phyloP scores from a whole-genome alignment of 495 filamentous ascomycete genomes.

The Chaetomium fimeti region DNA sequence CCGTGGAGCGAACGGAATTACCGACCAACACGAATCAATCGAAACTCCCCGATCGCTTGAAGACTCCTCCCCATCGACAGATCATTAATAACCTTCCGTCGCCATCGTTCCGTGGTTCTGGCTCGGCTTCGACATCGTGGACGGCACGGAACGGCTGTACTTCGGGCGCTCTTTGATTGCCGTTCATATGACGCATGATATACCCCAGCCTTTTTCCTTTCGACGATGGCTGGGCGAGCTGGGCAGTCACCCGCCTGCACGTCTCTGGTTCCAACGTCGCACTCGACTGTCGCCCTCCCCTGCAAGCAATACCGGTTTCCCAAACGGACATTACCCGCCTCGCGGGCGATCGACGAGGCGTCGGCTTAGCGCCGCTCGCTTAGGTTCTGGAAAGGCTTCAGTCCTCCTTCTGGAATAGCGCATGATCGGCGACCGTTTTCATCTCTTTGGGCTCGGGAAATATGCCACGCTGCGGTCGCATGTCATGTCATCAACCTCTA shows the following conservation, averaged over 20 bases:
- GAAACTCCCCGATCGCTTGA: neutral
- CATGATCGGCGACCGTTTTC: constrained; percentile 37
- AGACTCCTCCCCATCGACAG: neutral
- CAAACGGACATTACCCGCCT: constrained; percentile 34
- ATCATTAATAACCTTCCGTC: constrained; percentile 5
- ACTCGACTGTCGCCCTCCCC: constrained; percentile 23
- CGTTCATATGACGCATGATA: constrained; percentile 33
- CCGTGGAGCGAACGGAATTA: too few relatives aligned
- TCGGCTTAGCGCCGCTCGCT: constrained; percentile 34
- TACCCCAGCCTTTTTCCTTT: constrained; percentile 13
- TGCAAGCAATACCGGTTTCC: constrained; percentile 37
- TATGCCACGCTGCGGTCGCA: constrained; percentile 32
- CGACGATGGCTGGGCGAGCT: neutral
- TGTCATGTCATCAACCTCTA: constrained; percentile 21
- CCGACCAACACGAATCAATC: too few relatives aligned
- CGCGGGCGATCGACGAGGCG: constrained; percentile 40
- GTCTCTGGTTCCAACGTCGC: constrained; percentile 21
- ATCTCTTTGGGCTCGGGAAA: constrained; percentile 34
- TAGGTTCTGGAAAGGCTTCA: constrained; percentile 23
- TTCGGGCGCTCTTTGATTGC: constrained; percentile 43
- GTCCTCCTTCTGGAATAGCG: constrained; percentile 31
- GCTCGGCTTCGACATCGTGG: constrained; percentile 5
- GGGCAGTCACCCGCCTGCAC: neutral
- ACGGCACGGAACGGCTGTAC: constrained; percentile 37
- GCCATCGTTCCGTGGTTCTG: constrained; percentile 17